Conservation (phyloP, 441 rosid species). For the Erodium trifolium region DNA sequence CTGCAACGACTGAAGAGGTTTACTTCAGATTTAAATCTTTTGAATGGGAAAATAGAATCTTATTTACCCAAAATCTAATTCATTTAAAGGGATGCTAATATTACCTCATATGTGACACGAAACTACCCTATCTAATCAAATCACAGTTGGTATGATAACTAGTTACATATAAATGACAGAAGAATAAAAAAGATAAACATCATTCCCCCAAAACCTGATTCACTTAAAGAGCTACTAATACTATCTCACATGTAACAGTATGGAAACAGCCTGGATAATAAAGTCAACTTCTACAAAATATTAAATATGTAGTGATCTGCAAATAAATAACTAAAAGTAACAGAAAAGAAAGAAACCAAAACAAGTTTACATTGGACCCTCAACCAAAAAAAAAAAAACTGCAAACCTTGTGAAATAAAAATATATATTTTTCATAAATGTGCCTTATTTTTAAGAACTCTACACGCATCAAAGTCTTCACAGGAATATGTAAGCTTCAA, state of each 20-base stretch:
- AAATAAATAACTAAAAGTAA: not conserved
- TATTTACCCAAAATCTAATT: not conserved
- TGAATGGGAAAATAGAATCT: not conserved
- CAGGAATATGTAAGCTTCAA: slow-evolving; percentile 5
- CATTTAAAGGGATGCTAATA: not conserved
- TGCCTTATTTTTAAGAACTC: not conserved
- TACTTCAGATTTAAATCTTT: not conserved
- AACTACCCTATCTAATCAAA: not conserved
- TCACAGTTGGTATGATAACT: not conserved
- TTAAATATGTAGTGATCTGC: not conserved
- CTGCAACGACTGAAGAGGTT: not conserved
- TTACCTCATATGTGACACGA: not conserved
- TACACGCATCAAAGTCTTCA: not conserved
- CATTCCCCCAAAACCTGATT: not conserved
- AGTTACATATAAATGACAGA: not conserved
- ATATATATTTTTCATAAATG: not conserved
- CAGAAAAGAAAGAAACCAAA: not conserved
- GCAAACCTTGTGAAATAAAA: not conserved
- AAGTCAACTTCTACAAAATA: not conserved
- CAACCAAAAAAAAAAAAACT: not conserved
- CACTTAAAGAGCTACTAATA: not conserved
- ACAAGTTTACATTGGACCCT: not conserved
- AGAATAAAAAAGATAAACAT: not conserved
- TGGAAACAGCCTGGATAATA: not conserved
- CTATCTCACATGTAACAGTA: not conserved